Evolutionary conservation across 768 basidiomycete genomes (phyloP), one percentile per base, ranked within the genome.

Genomic region (Agaricus subrufescens): DNA sequence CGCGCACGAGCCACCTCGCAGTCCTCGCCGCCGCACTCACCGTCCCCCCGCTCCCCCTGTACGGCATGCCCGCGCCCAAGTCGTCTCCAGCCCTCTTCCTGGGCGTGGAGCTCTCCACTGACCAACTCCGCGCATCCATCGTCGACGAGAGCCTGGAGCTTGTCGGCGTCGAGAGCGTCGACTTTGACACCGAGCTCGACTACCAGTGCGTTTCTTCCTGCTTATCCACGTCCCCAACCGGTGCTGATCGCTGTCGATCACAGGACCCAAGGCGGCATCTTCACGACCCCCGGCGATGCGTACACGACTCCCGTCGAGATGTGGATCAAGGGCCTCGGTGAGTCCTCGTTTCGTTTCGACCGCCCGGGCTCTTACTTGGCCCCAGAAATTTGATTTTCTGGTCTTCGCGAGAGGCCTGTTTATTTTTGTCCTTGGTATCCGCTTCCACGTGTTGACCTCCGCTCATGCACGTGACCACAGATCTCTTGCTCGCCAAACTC

Each of bases 301-400:
- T 91, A 88, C 66, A 92, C 89, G 39, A 91, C 91, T 6, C 91
- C 91, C 1, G 80, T 94, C 46, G 91, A 94, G 64, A 91, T 93
- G 88, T 93, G 91, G 91, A 84, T 91, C 53, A 91, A 89, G 67
- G 87, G 79, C 14, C 80, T 94, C 49, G 91, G 91, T 91, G 68
- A 70, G 86, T 73, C 54, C 58, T 44, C 42, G 34, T 50, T 50
- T 64, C 62, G 51, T 55, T 57, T 47, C 5, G 11, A 37, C n/a
- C 5, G 10, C 11, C 50, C 38, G 19, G 29, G 49, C 37, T 38
- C 25, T 25, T n/a, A 53, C 59, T 61, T 56, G 61, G 59, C 65
- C 31, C 65, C 72, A 83, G 83, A 82, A 83, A 86, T 72, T 84
- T 84, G 83, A 76, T 74, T 77, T 77, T 31, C 75, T 69, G 61